phyloP scores from a whole-genome alignment of 257 asterid genomes.

The Mitragyna speciosa region DNA sequence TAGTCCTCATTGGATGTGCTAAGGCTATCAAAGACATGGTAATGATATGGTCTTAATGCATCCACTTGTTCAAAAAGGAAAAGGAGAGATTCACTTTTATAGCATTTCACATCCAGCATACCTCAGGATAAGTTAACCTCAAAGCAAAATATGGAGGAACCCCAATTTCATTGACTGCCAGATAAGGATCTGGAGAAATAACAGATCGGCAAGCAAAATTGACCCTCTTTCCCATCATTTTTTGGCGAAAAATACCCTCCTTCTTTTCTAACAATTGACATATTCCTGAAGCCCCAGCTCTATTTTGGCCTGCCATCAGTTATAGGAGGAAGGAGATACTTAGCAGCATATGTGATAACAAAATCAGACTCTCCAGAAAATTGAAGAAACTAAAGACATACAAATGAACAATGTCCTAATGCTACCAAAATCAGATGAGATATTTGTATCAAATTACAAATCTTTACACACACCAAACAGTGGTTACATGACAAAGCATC shows the following conservation, averaged over 20 bases:
- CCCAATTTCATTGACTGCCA: conserved; percentile 95
- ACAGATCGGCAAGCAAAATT: conserved; percentile 96
- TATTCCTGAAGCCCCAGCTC: conserved; percentile 56
- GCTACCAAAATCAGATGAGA: not conserved
- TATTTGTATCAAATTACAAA: not conserved
- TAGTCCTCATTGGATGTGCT: not conserved
- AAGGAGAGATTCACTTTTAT: not conserved
- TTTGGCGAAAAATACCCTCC: conserved; percentile 96
- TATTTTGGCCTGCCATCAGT: conserved; percentile 53
- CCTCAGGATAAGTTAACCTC: conserved; percentile 96
- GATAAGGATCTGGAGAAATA: conserved; percentile 94
- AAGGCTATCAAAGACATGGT: not conserved
- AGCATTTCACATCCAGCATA: conserved; percentile 22
- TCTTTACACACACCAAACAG: not conserved
- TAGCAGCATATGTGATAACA: not conserved
- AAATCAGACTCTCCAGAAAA: not conserved
- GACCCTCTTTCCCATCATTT: conserved; percentile 99
- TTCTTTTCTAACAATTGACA: conserved; percentile 89
- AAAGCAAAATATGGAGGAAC: conserved; percentile 92
- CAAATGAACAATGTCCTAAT: not conserved
- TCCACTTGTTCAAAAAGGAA: not conserved
- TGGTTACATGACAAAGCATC: not conserved
- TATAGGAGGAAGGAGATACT: conserved; percentile 12
- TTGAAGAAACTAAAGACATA: conserved; percentile 8
- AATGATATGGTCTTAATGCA: not conserved